Evolutionary conservation across 805 yeast species (phyloP), one percentile per base, ranked within the genome.

Genomic region (Ogataea nitratoaversa): DNA sequence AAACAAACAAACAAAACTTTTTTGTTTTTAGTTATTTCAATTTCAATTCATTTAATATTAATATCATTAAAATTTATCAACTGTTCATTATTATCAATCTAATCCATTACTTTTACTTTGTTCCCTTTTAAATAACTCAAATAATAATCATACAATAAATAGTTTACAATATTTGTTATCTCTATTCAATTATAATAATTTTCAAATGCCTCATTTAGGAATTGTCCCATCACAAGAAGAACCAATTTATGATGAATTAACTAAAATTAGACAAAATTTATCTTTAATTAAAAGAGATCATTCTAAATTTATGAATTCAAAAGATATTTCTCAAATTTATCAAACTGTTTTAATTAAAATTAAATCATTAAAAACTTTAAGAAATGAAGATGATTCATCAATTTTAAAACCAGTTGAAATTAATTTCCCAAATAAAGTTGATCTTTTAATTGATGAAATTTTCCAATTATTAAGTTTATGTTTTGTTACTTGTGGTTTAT

Each of bases 401-500:
- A n/a, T 11, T 7, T 14, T 16, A 29, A n/a, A n/a, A 29, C 28
- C 44, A 6, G 29, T 32, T 14, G 36, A 24, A 14, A 35, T 32
- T 5, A 47, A 34, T 25, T 28, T 46, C 19, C 77, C 78, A 35
- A 74, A 72, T 46, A 59, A 63, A 45, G 87, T 85, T 13, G 96
- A 90, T 55, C 68, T 78, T 8, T 72, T 85, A 9, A 70, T 87
- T 32, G 97, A 90, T 60, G 97, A 90, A 54, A 86, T 85, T 18
- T 88, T 91, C 71, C 96, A 91, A 61, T 66, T 93, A 35, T 66
- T 91, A 33, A 84, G 95, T 12, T 70, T 93, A 37, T 84, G 93
- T 49, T 87, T 90, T 62, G 77, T 91, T 55, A 87, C 98, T 2
- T 93, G 95, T 43, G 99, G 99, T 3, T 69, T 88, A 52, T 84